Percentiles rank a stretch among this genome's conserved stretches.
Conservation (phyloP, 2,329 filamentous ascomycete species). For the Aspergillus arachidicola region DNA sequence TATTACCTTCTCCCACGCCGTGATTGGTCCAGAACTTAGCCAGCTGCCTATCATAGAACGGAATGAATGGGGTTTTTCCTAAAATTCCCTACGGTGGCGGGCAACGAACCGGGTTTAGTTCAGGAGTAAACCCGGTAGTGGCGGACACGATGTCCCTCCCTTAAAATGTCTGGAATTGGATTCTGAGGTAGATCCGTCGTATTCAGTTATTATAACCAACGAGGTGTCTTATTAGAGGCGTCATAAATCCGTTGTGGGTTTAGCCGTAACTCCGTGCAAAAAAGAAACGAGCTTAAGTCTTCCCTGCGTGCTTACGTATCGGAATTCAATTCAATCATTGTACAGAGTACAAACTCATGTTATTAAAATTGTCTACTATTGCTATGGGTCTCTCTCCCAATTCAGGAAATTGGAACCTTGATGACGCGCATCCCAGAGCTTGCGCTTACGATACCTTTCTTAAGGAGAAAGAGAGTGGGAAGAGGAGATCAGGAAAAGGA, state of each 20-base stretch:
- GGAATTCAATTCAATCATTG: not conserved
- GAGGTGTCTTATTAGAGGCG: no score
- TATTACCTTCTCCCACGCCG: no score
- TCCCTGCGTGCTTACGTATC: no score
- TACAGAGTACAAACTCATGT: not conserved
- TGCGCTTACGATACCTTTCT: no score
- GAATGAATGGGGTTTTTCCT: no score
- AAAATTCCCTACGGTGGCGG: not conserved
- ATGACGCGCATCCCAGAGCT: not conserved
- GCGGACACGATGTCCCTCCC: not conserved
- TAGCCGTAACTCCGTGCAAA: not conserved
- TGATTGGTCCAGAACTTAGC: no score
- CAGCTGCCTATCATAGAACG: not conserved
- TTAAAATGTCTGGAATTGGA: not conserved
- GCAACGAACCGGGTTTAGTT: conserved; percentile 1
- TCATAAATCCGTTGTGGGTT: not conserved
- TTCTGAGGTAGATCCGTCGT: not conserved
- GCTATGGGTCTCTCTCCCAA: not conserved
- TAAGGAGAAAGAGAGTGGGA: no score
- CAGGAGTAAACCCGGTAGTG: not conserved
- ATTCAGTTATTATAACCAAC: not conserved
- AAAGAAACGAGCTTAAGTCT: no score
- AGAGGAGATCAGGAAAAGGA: no score
- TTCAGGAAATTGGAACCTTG: not conserved
- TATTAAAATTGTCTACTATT: not conserved